Percentiles rank a stretch among this genome's conserved stretches.
Conservation (phyloP, 2,329 filamentous ascomycete genomes). For the Colletotrichum sp. region DNA sequence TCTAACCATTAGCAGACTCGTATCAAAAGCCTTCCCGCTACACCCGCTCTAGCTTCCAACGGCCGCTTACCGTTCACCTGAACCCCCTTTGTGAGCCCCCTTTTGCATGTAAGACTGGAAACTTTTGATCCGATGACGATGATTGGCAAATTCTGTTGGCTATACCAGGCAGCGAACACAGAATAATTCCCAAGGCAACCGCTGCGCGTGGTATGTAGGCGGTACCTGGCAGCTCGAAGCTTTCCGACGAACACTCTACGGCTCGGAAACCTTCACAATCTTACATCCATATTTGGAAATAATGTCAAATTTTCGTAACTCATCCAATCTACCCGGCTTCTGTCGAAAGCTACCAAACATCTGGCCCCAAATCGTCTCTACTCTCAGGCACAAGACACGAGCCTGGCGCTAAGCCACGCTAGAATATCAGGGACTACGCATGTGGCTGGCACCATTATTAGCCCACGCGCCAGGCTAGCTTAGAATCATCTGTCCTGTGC, state of each 20-base stretch:
- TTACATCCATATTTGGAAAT: background rate
- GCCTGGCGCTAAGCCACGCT: background rate
- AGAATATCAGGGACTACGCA: background rate
- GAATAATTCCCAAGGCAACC: background rate
- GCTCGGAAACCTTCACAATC: background rate
- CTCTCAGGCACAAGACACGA: background rate
- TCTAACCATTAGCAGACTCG: background rate
- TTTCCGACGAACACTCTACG: background rate
- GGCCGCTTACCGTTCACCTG: background rate
- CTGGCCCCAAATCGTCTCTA: background rate
- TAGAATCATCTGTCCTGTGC: background rate
- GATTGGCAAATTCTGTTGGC: background rate
- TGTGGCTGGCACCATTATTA: slow-evolving; percentile 1
- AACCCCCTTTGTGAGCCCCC: background rate
- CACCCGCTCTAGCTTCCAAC: background rate
- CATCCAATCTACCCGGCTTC: background rate
- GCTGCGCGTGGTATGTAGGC: background rate
- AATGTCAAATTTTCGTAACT: background rate
- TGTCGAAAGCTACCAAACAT: background rate
- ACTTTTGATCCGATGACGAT: background rate
- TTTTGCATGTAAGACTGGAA: background rate
- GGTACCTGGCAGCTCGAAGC: background rate
- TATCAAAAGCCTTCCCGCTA: background rate
- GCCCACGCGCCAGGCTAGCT: background rate
- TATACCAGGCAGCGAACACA: background rate